These are phyloP conservation scores for Sphagnum magellanicum DNA, from an alignment of 228 moss, liverwort and hornwort species.

Conservation along the genomic window DNA sequence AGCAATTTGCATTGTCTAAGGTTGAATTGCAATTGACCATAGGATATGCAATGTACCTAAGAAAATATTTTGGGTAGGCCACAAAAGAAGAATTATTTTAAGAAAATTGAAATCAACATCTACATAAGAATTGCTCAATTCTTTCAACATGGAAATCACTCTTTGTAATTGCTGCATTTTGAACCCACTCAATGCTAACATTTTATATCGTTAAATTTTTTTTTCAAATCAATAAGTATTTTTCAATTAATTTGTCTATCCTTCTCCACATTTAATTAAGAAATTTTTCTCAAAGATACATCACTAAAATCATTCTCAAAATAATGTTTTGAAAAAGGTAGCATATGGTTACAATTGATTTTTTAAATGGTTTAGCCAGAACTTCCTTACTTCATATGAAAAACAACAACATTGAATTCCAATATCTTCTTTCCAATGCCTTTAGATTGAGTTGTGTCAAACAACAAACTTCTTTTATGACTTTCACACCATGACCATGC, in stretches of 20 bases:
- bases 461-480: slow-evolving; percentile 68
- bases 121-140: slow-evolving; percentile 73
- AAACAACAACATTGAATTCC: slow-evolving; percentile 62
- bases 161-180: slow-evolving; percentile 68
- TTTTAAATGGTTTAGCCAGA: background rate
- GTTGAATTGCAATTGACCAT: background rate
- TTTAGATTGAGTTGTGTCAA: slow-evolving; percentile 79
- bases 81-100: slow-evolving; percentile 53
- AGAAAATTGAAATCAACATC: slow-evolving; percentile 77
- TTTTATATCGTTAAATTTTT: slow-evolving; percentile 41
- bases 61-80: slow-evolving; percentile 82
- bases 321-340: background rate
- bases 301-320: background rate
- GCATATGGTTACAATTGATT: background rate
- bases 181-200: slow-evolving; percentile 53
- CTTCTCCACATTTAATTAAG: background rate
- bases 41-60: slow-evolving; percentile 38
- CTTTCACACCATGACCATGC: background rate
- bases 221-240: background rate
- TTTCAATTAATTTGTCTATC: background rate
- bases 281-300: background rate
- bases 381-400: slow-evolving; percentile 46
- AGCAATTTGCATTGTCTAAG: background rate
- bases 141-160: slow-evolving; percentile 66
- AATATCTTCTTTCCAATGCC: slow-evolving; percentile 74